A percentile compares a stretch with the other conserved stretches of the same genome.
Evolutionary conservation across 1,284 basidiomycete species (phyloP).

Genomic region (Pyrrhoderma lamaoense): DNA sequence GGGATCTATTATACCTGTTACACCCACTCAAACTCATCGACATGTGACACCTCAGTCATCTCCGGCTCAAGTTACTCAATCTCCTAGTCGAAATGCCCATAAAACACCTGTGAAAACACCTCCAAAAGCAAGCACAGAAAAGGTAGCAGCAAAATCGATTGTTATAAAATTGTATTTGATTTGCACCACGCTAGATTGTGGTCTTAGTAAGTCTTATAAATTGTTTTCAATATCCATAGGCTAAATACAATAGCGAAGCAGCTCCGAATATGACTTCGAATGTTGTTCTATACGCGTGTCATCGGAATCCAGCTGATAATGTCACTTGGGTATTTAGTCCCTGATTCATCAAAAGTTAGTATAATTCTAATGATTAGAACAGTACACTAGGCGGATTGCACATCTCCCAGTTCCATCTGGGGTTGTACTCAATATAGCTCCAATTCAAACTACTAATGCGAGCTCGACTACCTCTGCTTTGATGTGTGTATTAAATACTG

Average conservation of each 20-base stretch:
- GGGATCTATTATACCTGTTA: conserved; percentile 24
- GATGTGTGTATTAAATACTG: conserved; percentile 12
- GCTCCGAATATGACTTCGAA: conserved; percentile 36
- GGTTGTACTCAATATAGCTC: conserved; percentile 7
- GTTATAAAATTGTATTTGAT: conserved; percentile 37
- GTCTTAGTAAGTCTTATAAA: conserved; percentile 43
- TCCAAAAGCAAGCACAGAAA: conserved; percentile 9
- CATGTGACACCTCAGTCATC: conserved; percentile 16
- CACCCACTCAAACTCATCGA: conserved; percentile 25
- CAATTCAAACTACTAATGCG: conserved; percentile 7
- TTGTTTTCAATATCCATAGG: neutral
- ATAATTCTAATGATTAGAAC: conserved; percentile 24
- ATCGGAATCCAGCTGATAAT: conserved; percentile 22
- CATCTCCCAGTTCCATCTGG: conserved; percentile 6
- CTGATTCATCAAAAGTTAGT: conserved; percentile 25
- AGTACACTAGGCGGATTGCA: conserved; percentile 11
- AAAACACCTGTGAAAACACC: conserved; percentile 12
- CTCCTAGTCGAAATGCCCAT: conserved; percentile 20
- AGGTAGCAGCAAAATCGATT: conserved; percentile 17
- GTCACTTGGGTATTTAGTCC: conserved; percentile 14
- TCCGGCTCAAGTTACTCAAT: conserved; percentile 15
- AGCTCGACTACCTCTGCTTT: conserved; percentile 1
- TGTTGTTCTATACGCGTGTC: conserved; percentile 35
- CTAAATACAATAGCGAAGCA: too few species aligned
- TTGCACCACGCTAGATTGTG: conserved; percentile 49